These are phyloP conservation scores for Zygotorulaspora florentina DNA, from an alignment of 805 yeast species.

Conservation along the genomic window DNA sequence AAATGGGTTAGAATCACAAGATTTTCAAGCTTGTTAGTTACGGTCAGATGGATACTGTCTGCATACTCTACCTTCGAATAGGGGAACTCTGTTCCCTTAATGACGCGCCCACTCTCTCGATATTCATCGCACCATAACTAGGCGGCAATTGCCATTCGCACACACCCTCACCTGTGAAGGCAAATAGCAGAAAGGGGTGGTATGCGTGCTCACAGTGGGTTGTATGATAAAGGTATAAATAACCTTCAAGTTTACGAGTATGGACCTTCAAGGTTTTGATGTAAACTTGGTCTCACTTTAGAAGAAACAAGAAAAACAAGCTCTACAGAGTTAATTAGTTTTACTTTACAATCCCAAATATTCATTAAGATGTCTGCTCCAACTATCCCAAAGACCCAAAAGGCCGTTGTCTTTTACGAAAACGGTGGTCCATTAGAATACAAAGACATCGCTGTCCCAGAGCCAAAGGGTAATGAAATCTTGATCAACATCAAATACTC, in stretches of 20 bases:
- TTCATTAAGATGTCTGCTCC: constrained; percentile 28
- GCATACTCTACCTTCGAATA: too few relatives aligned
- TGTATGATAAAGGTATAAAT: not conserved
- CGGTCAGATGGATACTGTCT: too few relatives aligned
- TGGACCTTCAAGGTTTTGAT: not conserved
- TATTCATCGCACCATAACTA: too few relatives aligned
- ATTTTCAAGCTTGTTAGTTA: not conserved
- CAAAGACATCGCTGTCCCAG: constrained; percentile 76
- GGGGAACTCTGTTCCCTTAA: too few relatives aligned
- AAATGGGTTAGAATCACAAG: not conserved
- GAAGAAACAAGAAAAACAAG: not conserved
- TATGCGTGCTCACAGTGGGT: not conserved
- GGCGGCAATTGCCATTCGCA: too few relatives aligned
- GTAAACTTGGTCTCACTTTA: not conserved
- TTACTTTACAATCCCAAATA: not conserved
- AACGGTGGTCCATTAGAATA: constrained; percentile 60
- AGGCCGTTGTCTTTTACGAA: constrained; percentile 65
- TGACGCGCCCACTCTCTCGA: too few relatives aligned
- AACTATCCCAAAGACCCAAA: constrained; percentile 60
- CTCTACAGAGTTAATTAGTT: not conserved
- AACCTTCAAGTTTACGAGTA: not conserved
- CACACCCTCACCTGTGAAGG: too few relatives aligned
- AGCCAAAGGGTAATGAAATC: constrained; percentile 71
- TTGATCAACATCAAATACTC: constrained; percentile 79
- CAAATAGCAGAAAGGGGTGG: too few relatives aligned